A percentile compares a stretch with the other conserved stretches of the same genome.
These are phyloP conservation scores for Knoxia roxburghii DNA, from an alignment of 257 asterid genomes.

Conservation along the genomic window DNA sequence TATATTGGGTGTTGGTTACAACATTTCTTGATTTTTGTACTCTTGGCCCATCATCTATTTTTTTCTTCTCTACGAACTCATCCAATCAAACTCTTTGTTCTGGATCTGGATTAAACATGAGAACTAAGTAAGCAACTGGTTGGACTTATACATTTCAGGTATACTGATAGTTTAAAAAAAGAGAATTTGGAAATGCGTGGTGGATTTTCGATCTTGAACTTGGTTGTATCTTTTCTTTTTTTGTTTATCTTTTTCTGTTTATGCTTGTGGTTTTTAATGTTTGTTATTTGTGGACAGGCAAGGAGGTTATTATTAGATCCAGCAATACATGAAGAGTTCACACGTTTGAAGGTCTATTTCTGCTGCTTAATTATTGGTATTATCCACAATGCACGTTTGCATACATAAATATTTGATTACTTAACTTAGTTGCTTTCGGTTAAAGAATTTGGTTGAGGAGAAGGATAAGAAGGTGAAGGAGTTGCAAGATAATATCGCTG, in stretches of 20 bases:
- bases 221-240: not conserved
- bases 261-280: not conserved
- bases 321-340: conserved; percentile 95
- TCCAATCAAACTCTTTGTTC: not conserved
- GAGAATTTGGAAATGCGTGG: not conserved
- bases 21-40: not conserved
- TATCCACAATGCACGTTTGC: not conserved
- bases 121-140: not conserved
- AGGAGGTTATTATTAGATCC: conserved; percentile 87
- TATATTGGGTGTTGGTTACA: not conserved
- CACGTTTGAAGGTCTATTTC: conserved; percentile 68
- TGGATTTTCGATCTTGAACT: not conserved
- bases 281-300: conserved; percentile 48
- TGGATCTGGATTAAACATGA: not conserved
- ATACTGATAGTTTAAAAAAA: not conserved
- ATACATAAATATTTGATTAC: conserved; percentile 8
- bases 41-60: not conserved
- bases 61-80: not conserved
- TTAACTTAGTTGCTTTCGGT: conserved; percentile 9
- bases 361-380: not conserved
- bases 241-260: not conserved
- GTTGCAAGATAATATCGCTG: conserved; percentile 86
- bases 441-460: conserved; percentile 94
- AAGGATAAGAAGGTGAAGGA: conserved; percentile 90
- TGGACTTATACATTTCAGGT: not conserved